These are phyloP conservation scores for Pseudozyma flocculosa DNA, from an alignment of 1,284 basidiomycete species.

Conservation along the genomic window DNA sequence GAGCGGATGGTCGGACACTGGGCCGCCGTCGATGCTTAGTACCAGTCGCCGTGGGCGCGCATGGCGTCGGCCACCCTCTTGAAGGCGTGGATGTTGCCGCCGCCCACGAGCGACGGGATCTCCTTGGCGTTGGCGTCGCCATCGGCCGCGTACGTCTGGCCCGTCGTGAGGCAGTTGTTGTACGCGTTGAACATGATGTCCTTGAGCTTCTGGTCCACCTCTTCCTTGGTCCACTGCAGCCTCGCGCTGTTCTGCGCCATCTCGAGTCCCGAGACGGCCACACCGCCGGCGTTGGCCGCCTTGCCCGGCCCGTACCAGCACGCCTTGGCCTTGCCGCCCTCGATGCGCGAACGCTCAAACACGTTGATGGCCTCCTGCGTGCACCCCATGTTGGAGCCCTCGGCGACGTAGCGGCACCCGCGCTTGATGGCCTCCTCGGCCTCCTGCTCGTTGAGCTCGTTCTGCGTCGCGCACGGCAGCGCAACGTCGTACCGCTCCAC, in stretches of 20 bases:
- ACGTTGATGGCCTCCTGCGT: conserved; percentile 69
- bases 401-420: conserved; percentile 73
- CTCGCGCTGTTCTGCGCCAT: conserved; percentile 71
- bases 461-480: conserved; percentile 75
- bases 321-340: conserved; percentile 56
- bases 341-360: conserved; percentile 68
- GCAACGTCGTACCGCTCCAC: conserved; percentile 69
- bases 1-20: too few species aligned
- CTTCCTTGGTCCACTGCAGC: conserved; percentile 67
- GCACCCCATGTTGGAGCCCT: conserved; percentile 68
- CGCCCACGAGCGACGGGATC: conserved; percentile 67
- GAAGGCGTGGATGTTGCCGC: conserved; percentile 77
- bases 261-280: conserved; percentile 70
- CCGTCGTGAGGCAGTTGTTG: conserved; percentile 67
- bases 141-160: conserved; percentile 66
- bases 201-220: conserved; percentile 73
- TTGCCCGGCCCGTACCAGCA: conserved; percentile 48
- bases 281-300: conserved; percentile 56
- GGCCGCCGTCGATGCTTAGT: too few species aligned
- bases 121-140: conserved; percentile 53
- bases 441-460: conserved; percentile 72
- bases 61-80: conserved; percentile 52
- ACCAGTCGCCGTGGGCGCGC: conserved; percentile 48
- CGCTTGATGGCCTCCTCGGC: conserved; percentile 71
- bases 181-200: conserved; percentile 74